Percentiles rank a stretch among this genome's conserved stretches.
phyloP scores from a whole-genome alignment of 208 protist genomes.

The Herpetomonas tarakana region DNA sequence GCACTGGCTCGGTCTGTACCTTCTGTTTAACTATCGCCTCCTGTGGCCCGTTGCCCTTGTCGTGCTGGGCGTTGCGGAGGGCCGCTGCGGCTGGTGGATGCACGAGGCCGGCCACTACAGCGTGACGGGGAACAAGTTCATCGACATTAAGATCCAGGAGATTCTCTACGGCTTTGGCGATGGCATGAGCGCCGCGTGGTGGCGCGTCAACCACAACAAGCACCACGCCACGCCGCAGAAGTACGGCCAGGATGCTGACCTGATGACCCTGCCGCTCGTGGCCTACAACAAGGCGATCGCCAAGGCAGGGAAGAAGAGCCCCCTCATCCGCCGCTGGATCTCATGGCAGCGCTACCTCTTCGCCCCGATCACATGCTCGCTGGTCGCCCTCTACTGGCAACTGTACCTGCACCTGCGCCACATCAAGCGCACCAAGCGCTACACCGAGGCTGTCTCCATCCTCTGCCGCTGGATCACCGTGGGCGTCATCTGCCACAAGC shows the following conservation, averaged over 20 bases:
- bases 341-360: constrained; percentile 68
- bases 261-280: constrained; percentile 77
- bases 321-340: constrained; percentile 54
- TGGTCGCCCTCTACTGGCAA: constrained; percentile 79
- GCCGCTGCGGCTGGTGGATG: constrained; percentile 79
- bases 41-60: constrained; percentile 41
- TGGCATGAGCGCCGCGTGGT: constrained; percentile 76
- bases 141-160: constrained; percentile 69
- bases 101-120: constrained; percentile 79
- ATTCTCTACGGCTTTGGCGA: constrained; percentile 65
- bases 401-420: constrained; percentile 71
- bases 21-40: constrained; percentile 39
- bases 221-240: constrained; percentile 78
- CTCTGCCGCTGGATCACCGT: constrained; percentile 40
- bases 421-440: constrained; percentile 51
- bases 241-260: constrained; percentile 63
- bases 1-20: constrained; percentile 42
- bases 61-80: constrained; percentile 61
- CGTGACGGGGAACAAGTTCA: constrained; percentile 42
- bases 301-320: constrained; percentile 21
- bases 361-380: constrained; percentile 53
- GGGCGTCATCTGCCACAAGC: constrained; percentile 28
- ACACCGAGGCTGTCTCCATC: constrained; percentile 49
- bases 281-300: constrained; percentile 73
- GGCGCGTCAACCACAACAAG: constrained; percentile 78